Conservation (phyloP, 768 basidiomycete genomes). For the Mycena alexandri region DNA sequence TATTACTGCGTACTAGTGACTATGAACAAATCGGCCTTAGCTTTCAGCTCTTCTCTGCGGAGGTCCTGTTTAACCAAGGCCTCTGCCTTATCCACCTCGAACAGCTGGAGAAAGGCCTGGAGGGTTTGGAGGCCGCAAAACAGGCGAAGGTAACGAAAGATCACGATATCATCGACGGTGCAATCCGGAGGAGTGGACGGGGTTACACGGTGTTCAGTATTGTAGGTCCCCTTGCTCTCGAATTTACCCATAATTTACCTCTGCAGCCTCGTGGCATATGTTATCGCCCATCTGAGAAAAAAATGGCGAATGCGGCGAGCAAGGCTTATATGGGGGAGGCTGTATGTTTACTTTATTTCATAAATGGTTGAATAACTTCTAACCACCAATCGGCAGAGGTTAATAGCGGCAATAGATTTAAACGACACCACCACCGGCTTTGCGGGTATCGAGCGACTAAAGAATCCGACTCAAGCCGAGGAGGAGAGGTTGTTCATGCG, state of each 20-base stretch:
- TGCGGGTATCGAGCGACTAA: constrained; percentile 73
- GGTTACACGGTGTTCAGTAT: constrained; percentile 97
- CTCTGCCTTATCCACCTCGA: constrained; percentile 82
- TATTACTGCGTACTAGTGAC: constrained; percentile 62
- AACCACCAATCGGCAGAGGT: constrained; percentile 60
- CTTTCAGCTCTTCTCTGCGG: constrained; percentile 88
- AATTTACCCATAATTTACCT: constrained; percentile 5
- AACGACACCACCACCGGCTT: constrained; percentile 86
- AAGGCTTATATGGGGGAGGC: constrained; percentile 95
- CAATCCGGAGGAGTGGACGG: constrained; percentile 81
- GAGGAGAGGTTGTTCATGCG: neutral
- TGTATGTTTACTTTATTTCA: constrained; percentile 52
- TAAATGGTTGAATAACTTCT: neutral
- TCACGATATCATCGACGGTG: constrained; percentile 93
- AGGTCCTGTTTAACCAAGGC: constrained; percentile 92
- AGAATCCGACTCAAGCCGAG: neutral
- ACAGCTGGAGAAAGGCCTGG: constrained; percentile 72
- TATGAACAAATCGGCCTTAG: constrained; percentile 94
- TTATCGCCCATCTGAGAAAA: constrained; percentile 89
- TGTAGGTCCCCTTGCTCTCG: constrained; percentile 60
- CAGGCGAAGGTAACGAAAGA: constrained; percentile 81
- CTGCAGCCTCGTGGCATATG: constrained; percentile 85
- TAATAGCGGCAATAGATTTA: constrained; percentile 85
- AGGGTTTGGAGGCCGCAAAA: constrained; percentile 76
- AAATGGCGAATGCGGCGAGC: constrained; percentile 85